Conservation (phyloP, 768 basidiomycete species). For the Arthromyces matolae region DNA sequence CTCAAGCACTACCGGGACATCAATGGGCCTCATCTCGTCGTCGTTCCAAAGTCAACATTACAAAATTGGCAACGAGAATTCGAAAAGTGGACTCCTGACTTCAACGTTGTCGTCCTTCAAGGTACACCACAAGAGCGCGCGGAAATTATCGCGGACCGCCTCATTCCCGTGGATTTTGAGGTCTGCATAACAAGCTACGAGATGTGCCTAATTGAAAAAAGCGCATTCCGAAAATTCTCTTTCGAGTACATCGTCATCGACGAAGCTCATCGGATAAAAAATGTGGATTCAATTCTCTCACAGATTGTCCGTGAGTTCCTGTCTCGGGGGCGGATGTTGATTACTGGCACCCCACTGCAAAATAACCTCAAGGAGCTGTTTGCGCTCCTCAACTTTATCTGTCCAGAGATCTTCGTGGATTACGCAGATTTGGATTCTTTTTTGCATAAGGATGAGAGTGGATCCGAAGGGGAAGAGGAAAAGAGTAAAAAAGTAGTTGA, state of each 20-base stretch:
- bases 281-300: conserved; percentile 91
- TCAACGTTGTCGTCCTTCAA: conserved; percentile 76
- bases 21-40: conserved; percentile 85
- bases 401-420: conserved; percentile 92
- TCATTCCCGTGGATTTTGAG: conserved; percentile 87
- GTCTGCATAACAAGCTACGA: conserved; percentile 96
- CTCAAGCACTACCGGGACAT: conserved; percentile 80
- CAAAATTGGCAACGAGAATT: conserved; percentile 98
- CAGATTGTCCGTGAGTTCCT: conserved; percentile 92
- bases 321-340: conserved; percentile 85
- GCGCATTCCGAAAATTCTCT: conserved; percentile 87
- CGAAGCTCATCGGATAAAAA: conserved; percentile 99
- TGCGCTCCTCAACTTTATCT: conserved; percentile 90
- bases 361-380: conserved; percentile 97
- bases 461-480: conserved; percentile 68
- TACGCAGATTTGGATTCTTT: conserved; percentile 91
- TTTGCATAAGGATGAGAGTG: conserved; percentile 81
- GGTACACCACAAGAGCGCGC: conserved; percentile 90
- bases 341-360: conserved; percentile 95
- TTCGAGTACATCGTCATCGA: conserved; percentile 99
- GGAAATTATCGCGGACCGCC: conserved; percentile 69
- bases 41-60: conserved; percentile 97
- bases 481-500: conserved; percentile 92
- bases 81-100: conserved; percentile 83
- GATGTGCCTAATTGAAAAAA: conserved; percentile 93